Conservation (phyloP, 2,329 filamentous ascomycete genomes). For the Fusarium multiceps region DNA sequence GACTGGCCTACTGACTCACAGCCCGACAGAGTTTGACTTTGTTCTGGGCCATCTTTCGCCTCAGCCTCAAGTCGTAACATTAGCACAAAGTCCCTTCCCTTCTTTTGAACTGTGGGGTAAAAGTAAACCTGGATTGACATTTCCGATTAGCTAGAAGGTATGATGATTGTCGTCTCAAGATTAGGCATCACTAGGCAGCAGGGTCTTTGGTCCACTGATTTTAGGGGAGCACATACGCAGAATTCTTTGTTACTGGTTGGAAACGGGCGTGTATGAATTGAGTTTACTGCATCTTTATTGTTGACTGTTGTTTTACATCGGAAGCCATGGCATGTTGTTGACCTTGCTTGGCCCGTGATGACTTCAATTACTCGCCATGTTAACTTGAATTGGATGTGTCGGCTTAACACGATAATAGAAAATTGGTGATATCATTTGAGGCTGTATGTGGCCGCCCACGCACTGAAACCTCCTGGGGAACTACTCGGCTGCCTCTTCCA, state of each 20-base stretch:
- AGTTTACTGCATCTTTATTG: neutral
- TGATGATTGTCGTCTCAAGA: constrained; percentile 9
- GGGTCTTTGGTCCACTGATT: constrained; percentile 6
- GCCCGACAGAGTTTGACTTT: neutral
- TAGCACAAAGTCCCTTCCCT: neutral
- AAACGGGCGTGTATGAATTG: neutral
- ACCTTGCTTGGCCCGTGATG: neutral
- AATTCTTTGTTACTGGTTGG: neutral
- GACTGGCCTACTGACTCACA: constrained; percentile 39
- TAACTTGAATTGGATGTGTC: no score
- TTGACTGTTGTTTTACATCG: neutral
- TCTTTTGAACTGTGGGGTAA: constrained; percentile 17
- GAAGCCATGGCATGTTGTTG: neutral
- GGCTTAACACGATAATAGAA: neutral
- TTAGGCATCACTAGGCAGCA: constrained; percentile 34
- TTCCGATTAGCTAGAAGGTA: constrained; percentile 2
- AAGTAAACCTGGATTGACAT: neutral
- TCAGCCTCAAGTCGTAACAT: neutral
- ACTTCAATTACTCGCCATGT: neutral
- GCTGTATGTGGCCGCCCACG: neutral
- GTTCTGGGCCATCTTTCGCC: neutral
- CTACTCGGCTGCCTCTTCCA: constrained; percentile 19
- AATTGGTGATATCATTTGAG: neutral
- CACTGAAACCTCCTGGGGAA: neutral
- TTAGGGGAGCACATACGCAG: neutral